phyloP scores from a whole-genome alignment of 1,284 basidiomycete species.

The Microstroma glucosiphilum region DNA sequence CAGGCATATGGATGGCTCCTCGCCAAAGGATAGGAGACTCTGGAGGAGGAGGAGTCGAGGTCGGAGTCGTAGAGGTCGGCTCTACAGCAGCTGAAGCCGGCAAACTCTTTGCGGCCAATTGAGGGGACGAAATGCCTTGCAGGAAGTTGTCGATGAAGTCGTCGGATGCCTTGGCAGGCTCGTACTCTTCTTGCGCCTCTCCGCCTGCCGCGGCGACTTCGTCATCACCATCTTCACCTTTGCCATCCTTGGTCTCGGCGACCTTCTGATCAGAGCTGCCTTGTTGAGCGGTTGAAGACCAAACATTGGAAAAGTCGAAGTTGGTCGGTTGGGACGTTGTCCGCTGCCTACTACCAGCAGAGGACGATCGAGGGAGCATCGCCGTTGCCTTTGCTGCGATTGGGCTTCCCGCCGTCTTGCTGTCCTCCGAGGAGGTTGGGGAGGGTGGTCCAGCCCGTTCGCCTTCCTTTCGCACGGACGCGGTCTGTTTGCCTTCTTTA shows the following conservation, averaged over 20 bases:
- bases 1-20: constrained; percentile 46
- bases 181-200: constrained; percentile 10
- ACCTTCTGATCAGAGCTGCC: not conserved
- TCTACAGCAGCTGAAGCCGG: not conserved
- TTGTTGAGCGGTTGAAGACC: not conserved
- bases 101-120: constrained; percentile 1
- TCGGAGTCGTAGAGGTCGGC: not conserved
- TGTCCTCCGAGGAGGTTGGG: not conserved
- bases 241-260: not conserved
- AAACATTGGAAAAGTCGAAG: constrained; percentile 15
- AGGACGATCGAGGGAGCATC: not conserved
- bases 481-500: no score
- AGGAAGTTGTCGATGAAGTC: constrained; percentile 43
- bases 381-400: not conserved
- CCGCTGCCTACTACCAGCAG: no score
- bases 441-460: not conserved
- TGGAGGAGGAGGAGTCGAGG: constrained; percentile 16
- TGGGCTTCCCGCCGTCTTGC: not conserved
- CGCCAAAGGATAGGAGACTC: constrained; percentile 31
- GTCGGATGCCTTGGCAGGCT: constrained; percentile 16
- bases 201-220: constrained; percentile 5
- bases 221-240: constrained; percentile 8
- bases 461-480: not conserved
- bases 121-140: constrained; percentile 12
- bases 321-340: not conserved